Conservation (phyloP, 2,329 filamentous ascomycete species). For the Trichoderma koningii region DNA sequence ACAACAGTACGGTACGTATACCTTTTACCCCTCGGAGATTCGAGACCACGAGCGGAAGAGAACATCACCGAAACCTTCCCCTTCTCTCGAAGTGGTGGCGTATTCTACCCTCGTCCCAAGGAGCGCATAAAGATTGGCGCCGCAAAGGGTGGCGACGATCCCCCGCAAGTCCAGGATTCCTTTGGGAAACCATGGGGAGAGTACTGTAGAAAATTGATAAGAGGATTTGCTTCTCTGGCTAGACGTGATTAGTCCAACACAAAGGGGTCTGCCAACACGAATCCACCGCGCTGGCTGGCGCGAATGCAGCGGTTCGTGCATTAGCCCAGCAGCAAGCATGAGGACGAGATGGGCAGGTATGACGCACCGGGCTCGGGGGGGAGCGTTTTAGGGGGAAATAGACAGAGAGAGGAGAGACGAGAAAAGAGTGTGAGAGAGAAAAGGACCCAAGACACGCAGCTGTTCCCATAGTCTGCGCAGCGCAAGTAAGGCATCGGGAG, state of each 20-base stretch:
- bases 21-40: background rate
- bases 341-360: slow-evolving; percentile 29
- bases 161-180: slow-evolving; percentile 17
- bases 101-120: slow-evolving; percentile 16
- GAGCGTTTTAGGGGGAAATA: too few species aligned
- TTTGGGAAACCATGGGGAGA: too few species aligned
- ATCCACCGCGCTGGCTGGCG: slow-evolving; percentile 15
- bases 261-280: background rate
- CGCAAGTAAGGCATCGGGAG: too few species aligned
- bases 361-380: slow-evolving; percentile 23
- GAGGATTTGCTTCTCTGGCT: slow-evolving; percentile 9
- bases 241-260: slow-evolving; percentile 18
- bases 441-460: slow-evolving; percentile 1
- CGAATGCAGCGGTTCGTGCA: slow-evolving; percentile 20
- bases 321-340: slow-evolving; percentile 23
- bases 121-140: background rate
- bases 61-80: background rate
- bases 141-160: slow-evolving; percentile 15
- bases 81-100: slow-evolving; percentile 12
- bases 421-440: background rate
- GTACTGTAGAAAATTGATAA: slow-evolving; percentile 8
- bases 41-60: slow-evolving; percentile 5
- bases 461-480: slow-evolving; percentile 14
- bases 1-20: too few species aligned
- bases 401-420: too few species aligned